These are phyloP conservation scores for Penicillium coprophilum DNA, from an alignment of 495 filamentous ascomycete species.

Conservation along the genomic window DNA sequence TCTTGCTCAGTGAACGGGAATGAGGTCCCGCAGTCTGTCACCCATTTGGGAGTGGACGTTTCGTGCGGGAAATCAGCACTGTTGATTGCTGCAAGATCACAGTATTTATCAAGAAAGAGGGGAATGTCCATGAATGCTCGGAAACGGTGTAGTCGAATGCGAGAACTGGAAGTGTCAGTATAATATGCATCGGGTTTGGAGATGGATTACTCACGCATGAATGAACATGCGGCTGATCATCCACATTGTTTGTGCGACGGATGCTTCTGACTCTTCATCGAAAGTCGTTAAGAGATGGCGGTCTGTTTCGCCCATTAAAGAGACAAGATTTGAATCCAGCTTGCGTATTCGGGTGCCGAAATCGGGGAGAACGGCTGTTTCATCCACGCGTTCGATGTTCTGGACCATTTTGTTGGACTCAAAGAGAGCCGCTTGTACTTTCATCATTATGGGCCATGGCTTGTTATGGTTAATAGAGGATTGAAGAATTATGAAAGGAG, in stretches of 20 bases:
- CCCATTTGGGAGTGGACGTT: constrained; percentile 10
- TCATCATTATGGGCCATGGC: constrained; percentile 46
- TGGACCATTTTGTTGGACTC: constrained; percentile 37
- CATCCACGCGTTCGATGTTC: constrained; percentile 16
- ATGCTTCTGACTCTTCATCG: constrained; percentile 11
- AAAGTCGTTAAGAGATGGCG: constrained; percentile 16
- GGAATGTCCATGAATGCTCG: constrained; percentile 52
- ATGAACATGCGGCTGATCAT: constrained; percentile 21
- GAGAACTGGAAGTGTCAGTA: constrained; percentile 32
- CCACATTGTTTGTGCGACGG: constrained; percentile 24
- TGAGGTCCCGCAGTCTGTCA: constrained; percentile 16
- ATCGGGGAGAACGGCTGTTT: constrained; percentile 5
- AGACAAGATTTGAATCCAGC: constrained; percentile 12
- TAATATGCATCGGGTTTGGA: not conserved
- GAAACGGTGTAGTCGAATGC: constrained; percentile 52
- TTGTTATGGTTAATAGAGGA: constrained; percentile 14
- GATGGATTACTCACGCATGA: constrained; percentile 18
- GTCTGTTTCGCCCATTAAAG: constrained; percentile 20
- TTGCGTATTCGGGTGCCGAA: constrained; percentile 17
- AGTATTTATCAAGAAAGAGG: constrained; percentile 50
- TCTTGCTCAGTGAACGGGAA: constrained; percentile 48
- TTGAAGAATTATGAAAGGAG: constrained; percentile 1
- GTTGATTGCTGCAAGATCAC: constrained; percentile 44
- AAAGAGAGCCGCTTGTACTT: constrained; percentile 47
- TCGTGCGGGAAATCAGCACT: constrained; percentile 15